A percentile compares a stretch with the other conserved stretches of the same genome.
Evolutionary conservation across 2,329 filamentous ascomycete genomes (phyloP).

Genomic region (Clonostachys byssicola): DNA sequence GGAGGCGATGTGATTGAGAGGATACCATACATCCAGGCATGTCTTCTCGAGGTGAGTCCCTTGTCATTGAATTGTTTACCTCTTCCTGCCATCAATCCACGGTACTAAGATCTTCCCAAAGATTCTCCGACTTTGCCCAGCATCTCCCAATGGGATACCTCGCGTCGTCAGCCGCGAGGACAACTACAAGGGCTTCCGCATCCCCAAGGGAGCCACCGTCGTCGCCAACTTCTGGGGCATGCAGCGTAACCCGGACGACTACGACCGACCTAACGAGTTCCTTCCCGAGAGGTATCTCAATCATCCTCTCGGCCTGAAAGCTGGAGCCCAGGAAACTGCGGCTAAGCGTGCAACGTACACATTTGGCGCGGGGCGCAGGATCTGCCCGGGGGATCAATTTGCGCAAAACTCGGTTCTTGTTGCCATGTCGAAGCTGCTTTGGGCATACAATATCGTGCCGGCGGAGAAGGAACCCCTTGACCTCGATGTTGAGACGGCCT

Average conservation of each 20-base stretch:
- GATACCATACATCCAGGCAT: not conserved
- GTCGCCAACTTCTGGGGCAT: not conserved
- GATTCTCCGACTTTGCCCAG: not conserved
- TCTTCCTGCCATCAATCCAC: too few relatives aligned
- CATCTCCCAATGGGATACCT: not conserved
- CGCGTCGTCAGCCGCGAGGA: not conserved
- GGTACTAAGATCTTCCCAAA: not conserved
- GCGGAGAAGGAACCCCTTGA: not conserved
- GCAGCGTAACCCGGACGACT: constrained; percentile 1
- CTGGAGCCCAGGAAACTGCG: not conserved
- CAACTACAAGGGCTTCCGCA: constrained; percentile 3
- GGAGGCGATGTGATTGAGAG: not conserved
- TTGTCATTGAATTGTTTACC: not conserved
- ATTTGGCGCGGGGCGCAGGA: constrained; percentile 39
- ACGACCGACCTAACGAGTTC: constrained; percentile 1
- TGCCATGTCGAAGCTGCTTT: constrained; percentile 32
- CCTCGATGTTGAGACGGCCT: not conserved
- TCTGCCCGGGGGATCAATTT: constrained; percentile 43
- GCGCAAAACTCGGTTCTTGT: constrained; percentile 36
- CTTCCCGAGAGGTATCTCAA: constrained; percentile 5
- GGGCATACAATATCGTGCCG: constrained; percentile 24
- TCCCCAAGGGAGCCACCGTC: constrained; percentile 66
- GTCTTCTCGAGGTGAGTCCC: not conserved
- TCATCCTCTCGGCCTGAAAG: constrained; percentile 7
- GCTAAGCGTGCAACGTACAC: constrained; percentile 18